Evolutionary conservation across 2,329 filamentous ascomycete species (phyloP).

Genomic region (Chrysoporthe deuterocubensis): DNA sequence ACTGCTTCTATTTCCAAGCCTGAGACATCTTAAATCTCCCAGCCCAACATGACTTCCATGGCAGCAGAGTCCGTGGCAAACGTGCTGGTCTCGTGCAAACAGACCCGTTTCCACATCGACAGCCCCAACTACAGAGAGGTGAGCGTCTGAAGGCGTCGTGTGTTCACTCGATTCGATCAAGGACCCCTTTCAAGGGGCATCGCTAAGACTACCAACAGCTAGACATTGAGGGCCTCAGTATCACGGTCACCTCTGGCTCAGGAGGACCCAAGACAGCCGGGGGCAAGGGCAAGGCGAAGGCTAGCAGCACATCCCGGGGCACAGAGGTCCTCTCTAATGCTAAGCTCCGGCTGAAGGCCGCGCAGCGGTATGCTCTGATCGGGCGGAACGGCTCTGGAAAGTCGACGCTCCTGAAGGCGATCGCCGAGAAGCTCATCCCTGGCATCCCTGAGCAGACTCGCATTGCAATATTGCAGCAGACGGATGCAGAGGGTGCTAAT

Average conservation of each 20-base stretch:
- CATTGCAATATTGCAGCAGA: conserved; percentile 73
- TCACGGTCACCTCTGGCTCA: conserved; percentile 59
- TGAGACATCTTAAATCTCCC: not conserved
- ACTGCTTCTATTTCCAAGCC: no score
- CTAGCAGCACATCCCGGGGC: conserved; percentile 45
- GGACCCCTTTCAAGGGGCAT: not conserved
- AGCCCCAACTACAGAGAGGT: conserved; percentile 62
- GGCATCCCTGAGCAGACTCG: conserved; percentile 70
- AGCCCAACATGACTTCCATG: conserved; percentile 50
- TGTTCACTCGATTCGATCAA: no score
- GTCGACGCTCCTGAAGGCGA: conserved; percentile 74
- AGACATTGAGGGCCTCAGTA: conserved; percentile 73
- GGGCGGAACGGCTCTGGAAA: conserved; percentile 85
- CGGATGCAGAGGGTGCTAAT: conserved; percentile 45
- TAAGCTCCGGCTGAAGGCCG: conserved; percentile 72
- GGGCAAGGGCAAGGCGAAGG: conserved; percentile 42
- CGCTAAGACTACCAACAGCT: conserved; percentile 47
- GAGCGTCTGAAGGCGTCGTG: conserved; percentile 14
- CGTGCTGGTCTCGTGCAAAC: conserved; percentile 67
- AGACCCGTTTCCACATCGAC: conserved; percentile 67
- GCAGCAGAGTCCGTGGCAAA: conserved; percentile 54
- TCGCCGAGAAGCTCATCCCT: conserved; percentile 78
- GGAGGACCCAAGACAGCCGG: conserved; percentile 17
- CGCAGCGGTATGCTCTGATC: conserved; percentile 75
- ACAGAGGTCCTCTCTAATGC: conserved; percentile 74